Conservation (phyloP, 768 basidiomycete species). For the Peribolospora baueri region DNA sequence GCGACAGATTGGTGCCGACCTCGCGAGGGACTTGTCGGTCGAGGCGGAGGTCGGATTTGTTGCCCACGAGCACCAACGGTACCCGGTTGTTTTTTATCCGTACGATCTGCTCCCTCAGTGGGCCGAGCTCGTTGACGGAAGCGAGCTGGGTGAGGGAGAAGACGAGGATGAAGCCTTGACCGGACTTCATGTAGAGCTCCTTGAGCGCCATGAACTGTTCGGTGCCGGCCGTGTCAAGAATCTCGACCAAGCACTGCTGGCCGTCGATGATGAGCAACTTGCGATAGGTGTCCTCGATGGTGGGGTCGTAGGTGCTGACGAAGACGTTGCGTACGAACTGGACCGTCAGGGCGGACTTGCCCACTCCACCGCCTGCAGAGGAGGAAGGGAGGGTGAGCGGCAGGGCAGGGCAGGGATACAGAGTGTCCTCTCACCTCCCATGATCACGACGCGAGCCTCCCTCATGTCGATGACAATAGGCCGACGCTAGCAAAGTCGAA, state of each 20-base stretch:
- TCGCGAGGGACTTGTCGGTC: slow-evolving; percentile 13
- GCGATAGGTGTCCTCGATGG: slow-evolving; percentile 37
- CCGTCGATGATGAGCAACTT: slow-evolving; percentile 13
- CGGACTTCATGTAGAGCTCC: slow-evolving; percentile 13
- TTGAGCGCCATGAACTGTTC: slow-evolving; percentile 16
- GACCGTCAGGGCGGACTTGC: slow-evolving; percentile 83
- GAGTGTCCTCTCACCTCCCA: not conserved
- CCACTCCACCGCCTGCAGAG: slow-evolving; percentile 25
- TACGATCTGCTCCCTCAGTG: slow-evolving; percentile 12
- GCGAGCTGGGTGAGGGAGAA: slow-evolving; percentile 13
- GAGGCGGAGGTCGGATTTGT: slow-evolving; percentile 13
- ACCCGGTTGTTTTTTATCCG: slow-evolving; percentile 11
- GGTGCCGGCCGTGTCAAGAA: slow-evolving; percentile 15
- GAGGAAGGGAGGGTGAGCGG: not conserved
- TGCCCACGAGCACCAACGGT: slow-evolving; percentile 14
- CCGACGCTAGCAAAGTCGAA: too few relatives aligned
- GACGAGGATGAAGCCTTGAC: slow-evolving; percentile 15
- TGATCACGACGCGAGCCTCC: slow-evolving; percentile 1
- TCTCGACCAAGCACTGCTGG: slow-evolving; percentile 9
- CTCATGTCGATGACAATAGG: too few relatives aligned
- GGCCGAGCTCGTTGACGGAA: slow-evolving; percentile 9
- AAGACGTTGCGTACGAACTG: slow-evolving; percentile 59
- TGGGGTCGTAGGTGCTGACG: slow-evolving; percentile 67
- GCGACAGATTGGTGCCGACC: slow-evolving; percentile 8
- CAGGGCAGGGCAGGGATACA: too few relatives aligned